These are phyloP conservation scores for Trichomonas vaginalis DNA, from an alignment of 208 protist species.

Conservation along the genomic window DNA sequence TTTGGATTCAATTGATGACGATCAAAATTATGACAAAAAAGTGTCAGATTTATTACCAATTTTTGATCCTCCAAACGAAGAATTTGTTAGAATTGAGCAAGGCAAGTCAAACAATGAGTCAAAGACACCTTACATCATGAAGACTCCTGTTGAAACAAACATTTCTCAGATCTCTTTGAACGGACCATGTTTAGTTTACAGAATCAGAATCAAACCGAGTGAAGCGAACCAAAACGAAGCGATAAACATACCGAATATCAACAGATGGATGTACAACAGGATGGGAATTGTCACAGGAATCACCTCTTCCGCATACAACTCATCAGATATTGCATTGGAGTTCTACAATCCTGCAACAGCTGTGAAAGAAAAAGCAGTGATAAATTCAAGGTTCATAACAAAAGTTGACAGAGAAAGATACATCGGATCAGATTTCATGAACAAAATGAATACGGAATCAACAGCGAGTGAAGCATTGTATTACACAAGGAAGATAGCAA, in stretches of 20 bases:
- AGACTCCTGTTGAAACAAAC: background rate
- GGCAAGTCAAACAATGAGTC: background rate
- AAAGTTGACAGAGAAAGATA: background rate
- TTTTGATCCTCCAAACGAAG: background rate
- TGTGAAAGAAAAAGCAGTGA: background rate
- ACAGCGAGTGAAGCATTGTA: background rate
- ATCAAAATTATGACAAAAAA: background rate
- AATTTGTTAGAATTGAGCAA: background rate
- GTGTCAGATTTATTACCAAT: background rate
- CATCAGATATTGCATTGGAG: background rate
- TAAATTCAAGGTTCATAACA: background rate
- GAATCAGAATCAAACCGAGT: background rate
- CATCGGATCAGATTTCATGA: background rate
- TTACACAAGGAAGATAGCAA: background rate
- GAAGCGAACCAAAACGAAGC: background rate
- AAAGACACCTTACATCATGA: background rate
- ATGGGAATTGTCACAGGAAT: background rate
- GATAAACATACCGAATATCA: background rate
- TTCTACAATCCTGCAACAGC: background rate
- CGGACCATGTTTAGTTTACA: background rate
- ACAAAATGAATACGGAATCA: background rate
- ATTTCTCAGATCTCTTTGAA: background rate
- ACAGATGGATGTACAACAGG: background rate
- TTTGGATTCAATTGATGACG: background rate
- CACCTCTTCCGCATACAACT: background rate